Conservation (phyloP, 2,329 filamentous ascomycete species). For the Thermoascus crustaceus region DNA sequence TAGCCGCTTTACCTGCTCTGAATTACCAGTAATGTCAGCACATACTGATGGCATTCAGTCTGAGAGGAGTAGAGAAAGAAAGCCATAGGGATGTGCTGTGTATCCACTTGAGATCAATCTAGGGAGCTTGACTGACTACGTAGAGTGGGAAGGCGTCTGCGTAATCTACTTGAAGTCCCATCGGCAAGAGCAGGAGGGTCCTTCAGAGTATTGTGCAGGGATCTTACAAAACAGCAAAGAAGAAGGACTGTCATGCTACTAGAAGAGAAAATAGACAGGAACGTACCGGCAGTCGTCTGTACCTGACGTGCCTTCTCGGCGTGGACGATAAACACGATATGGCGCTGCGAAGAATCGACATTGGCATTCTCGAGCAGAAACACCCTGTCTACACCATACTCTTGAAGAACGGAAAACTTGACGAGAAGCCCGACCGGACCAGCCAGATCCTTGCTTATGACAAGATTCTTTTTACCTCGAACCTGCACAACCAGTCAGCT, state of each 20-base stretch:
- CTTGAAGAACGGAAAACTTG: slow-evolving; percentile 90
- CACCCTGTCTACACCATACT: slow-evolving; percentile 96
- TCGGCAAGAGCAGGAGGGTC: slow-evolving; percentile 8
- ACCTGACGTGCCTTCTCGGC: slow-evolving; percentile 82
- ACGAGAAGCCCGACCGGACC: slow-evolving; percentile 85
- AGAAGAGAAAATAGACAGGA: slow-evolving; percentile 8
- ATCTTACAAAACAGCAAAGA: slow-evolving; percentile 9
- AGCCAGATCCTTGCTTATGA: slow-evolving; percentile 83
- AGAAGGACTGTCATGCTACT: neutral
- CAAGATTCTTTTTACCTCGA: slow-evolving; percentile 95
- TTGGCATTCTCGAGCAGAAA: slow-evolving; percentile 96
- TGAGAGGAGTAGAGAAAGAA: slow-evolving; percentile 28
- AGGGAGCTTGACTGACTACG: slow-evolving; percentile 51
- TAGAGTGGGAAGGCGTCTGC: slow-evolving; percentile 47
- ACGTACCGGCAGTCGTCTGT: slow-evolving; percentile 78
- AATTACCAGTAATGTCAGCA: slow-evolving; percentile 51
- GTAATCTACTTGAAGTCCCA: slow-evolving; percentile 55
- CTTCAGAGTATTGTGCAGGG: slow-evolving; percentile 7
- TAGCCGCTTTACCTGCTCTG: slow-evolving; percentile 85
- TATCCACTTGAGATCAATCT: slow-evolving; percentile 27
- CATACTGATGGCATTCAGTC: slow-evolving; percentile 46
- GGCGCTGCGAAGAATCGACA: slow-evolving; percentile 86
- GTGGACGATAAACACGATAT: slow-evolving; percentile 86
- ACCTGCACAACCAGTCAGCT: slow-evolving; percentile 53
- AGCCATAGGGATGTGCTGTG: slow-evolving; percentile 36